Evolutionary conservation across 768 basidiomycete genomes (phyloP), one percentile per base, ranked within the genome.

Genomic region (Boletales sp.): DNA sequence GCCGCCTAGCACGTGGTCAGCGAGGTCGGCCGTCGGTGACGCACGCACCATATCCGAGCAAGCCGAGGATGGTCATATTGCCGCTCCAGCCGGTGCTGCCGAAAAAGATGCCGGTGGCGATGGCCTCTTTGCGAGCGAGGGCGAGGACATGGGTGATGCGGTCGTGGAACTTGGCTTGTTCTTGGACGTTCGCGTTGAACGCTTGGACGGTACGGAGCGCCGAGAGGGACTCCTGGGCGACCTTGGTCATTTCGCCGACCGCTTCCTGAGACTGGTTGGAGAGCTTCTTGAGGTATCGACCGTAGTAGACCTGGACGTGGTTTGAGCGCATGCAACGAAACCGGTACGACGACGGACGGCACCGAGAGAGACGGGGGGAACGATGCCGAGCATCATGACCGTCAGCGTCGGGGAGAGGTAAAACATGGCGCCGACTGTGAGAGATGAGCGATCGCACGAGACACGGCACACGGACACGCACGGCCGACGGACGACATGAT

Each of bases 401-500:
- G 95, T 98, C 51, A 99, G 72, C 37, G 85, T 86, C 0, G 90
- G 88, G 0, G 89, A 94, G 48, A 95, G 80, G 68, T 87, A 94
- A 59, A 97, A 83, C 95, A 97, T 99, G 37, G 92, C 90, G 41
- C 88, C 91, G 55, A 97, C 93, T 89, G 59, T 8, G 41, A 31
- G 21, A 21, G 2, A 21, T 50, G 35, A 49, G 41, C 5, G 17
- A 43, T 37, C 37, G 15, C 6, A 31, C 15, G 15, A 14, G 6
- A 19, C 6, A 25, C 48, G 43, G 6, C 25, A 12, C 42, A 41
- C 5, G 2, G 18, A 25, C 19, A 76, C 88, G 68, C 67, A 94
- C 92, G 76, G 46, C 95, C 95, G 57, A 93, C 94, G n/a, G 87
- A 83, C 31, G 93, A 90, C 76, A 95, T 94, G 32, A 97, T 90